Percentiles rank a stretch among this genome's conserved stretches.
phyloP scores from a whole-genome alignment of 768 basidiomycete species.

The Tricholoma matsutake region DNA sequence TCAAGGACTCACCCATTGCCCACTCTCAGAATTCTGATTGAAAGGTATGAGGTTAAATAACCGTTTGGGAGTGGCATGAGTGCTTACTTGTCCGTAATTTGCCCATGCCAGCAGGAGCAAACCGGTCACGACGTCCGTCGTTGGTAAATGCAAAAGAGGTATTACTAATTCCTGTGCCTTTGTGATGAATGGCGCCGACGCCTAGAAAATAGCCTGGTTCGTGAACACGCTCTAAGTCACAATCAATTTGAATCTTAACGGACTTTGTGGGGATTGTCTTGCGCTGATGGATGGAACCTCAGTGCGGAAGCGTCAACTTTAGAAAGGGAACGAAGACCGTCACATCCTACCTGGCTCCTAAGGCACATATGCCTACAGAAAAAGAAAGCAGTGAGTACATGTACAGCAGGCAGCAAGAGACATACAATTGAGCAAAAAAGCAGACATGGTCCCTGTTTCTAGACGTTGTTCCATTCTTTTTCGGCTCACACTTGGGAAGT shows the following conservation, averaged over 20 bases:
- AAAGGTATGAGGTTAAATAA: background rate
- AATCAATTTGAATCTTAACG: background rate
- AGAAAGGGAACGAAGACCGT: background rate
- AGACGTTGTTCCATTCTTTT: conserved; percentile 14
- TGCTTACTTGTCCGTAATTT: conserved; percentile 13
- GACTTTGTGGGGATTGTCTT: conserved; percentile 12
- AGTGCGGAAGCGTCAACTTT: background rate
- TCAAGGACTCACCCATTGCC: conserved; percentile 13
- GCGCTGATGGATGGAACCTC: conserved; percentile 13
- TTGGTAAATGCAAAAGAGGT: conserved; percentile 12
- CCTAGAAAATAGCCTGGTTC: conserved; percentile 1
- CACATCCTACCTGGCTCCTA: conserved; percentile 9
- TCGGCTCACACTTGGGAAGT: conserved; percentile 14
- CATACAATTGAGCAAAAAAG: conserved; percentile 17
- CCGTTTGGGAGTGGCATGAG: background rate
- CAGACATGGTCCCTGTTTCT: conserved; percentile 14
- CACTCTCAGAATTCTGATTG: conserved; percentile 15
- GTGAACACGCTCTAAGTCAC: background rate
- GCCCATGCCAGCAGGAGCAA: conserved; percentile 16
- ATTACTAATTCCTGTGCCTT: conserved; percentile 15
- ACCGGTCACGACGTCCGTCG: conserved; percentile 15
- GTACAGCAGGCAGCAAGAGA: background rate
- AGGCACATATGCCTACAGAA: conserved; percentile 10
- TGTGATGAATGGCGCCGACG: conserved; percentile 13
- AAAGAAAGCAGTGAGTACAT: background rate